These are phyloP conservation scores for Coemansia asiatica DNA, from an alignment of 192 early-diverging fungal genomes.

Conservation along the genomic window DNA sequence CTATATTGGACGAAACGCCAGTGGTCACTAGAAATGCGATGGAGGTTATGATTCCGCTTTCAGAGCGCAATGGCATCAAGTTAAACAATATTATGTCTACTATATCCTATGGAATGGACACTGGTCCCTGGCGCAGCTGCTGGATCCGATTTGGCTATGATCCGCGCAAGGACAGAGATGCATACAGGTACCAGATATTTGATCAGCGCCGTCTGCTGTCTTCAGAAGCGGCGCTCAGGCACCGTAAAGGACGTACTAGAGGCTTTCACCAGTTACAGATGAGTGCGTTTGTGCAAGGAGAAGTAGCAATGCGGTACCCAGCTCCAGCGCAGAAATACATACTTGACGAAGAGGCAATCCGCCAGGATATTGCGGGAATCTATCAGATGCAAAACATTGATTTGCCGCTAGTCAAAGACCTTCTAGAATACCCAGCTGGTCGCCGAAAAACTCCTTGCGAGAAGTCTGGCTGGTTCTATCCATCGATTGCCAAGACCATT, in stretches of 20 bases:
- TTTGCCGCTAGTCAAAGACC: conserved; percentile 22
- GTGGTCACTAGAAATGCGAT: conserved; percentile 45
- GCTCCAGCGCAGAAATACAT: conserved; percentile 14
- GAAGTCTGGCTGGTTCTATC: conserved; percentile 45
- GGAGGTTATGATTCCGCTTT: conserved; percentile 25
- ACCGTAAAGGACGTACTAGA: neutral
- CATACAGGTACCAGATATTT: conserved; percentile 49
- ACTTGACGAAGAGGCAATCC: conserved; percentile 24
- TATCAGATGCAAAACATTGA: conserved; percentile 36
- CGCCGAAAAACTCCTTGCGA: conserved; percentile 28
- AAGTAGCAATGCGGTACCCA: neutral
- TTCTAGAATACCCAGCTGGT: conserved; percentile 34
- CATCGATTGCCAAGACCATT: conserved; percentile 19
- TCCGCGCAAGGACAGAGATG: conserved; percentile 35
- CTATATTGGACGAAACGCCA: conserved; percentile 29
- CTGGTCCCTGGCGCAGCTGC: conserved; percentile 50
- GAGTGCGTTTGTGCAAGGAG: neutral
- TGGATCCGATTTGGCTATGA: conserved; percentile 56
- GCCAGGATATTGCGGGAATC: conserved; percentile 28
- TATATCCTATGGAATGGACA: conserved; percentile 40
- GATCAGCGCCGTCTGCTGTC: conserved; percentile 25
- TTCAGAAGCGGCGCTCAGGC: neutral
- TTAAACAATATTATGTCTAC: conserved; percentile 21
- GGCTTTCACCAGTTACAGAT: neutral
- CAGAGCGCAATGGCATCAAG: conserved; percentile 17